These are phyloP conservation scores for Hanseniaspora pseudoguilliermondii DNA, from an alignment of 805 yeast species.

Conservation along the genomic window DNA sequence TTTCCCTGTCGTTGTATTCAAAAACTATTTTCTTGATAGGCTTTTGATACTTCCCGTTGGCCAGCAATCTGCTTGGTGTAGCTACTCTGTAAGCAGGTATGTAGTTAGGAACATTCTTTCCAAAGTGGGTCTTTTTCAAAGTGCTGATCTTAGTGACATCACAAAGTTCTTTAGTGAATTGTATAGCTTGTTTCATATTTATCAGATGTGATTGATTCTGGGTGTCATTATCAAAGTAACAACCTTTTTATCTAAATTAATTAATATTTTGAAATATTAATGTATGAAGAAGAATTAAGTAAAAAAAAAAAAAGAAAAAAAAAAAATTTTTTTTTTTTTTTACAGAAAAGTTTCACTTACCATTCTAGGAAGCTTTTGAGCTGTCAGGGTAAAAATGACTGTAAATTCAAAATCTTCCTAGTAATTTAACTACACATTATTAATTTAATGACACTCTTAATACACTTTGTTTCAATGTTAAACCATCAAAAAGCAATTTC, in stretches of 20 bases:
- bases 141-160: constrained; percentile 8
- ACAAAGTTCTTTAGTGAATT: neutral
- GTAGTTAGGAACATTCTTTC: constrained; percentile 23
- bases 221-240: no score
- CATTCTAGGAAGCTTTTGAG: neutral
- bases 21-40: constrained; percentile 67
- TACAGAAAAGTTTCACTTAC: neutral
- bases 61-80: constrained; percentile 45
- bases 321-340: neutral
- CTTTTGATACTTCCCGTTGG: constrained; percentile 63
- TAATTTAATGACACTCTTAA: no score
- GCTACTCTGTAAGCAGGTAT: constrained; percentile 36
- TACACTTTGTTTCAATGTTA: no score
- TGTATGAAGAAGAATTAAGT: neutral
- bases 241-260: no score
- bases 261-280: no score
- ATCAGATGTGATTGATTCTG: neutral
- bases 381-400: neutral
- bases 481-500: no score
- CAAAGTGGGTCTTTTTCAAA: neutral
- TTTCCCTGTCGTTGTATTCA: constrained; percentile 91
- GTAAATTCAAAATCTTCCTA: no score
- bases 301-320: neutral
- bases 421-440: no score
- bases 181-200: neutral